Evolutionary conservation across 805 yeast genomes (phyloP).

Genomic region (Wickerhamomyces chaumierensis): DNA sequence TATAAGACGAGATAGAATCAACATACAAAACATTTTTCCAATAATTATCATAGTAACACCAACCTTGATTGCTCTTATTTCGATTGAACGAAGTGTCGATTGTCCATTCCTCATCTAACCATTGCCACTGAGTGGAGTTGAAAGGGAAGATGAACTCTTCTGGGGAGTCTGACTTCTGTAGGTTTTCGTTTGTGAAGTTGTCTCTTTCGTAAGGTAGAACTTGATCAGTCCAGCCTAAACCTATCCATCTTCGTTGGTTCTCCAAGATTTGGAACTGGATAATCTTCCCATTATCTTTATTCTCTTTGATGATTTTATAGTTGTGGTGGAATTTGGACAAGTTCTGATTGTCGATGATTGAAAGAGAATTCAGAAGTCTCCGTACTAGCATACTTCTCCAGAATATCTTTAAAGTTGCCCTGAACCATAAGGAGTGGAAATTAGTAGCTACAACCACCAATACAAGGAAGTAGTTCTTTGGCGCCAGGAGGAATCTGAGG

Average conservation of each 20-base stretch:
- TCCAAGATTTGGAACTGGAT: slow-evolving; percentile 41
- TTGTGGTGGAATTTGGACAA: slow-evolving; percentile 12
- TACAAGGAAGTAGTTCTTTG: slow-evolving; percentile 25
- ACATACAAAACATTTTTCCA: slow-evolving; percentile 31
- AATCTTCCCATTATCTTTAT: slow-evolving; percentile 32
- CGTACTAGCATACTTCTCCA: slow-evolving; percentile 36
- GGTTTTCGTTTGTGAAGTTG: slow-evolving; percentile 32
- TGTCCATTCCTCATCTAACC: slow-evolving; percentile 45
- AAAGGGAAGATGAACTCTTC: slow-evolving; percentile 35
- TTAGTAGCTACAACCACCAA: slow-evolving; percentile 26
- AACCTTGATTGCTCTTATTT: slow-evolving; percentile 30
- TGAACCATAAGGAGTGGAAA: slow-evolving; percentile 36
- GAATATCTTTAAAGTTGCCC: slow-evolving; percentile 28
- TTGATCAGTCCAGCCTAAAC: slow-evolving; percentile 44
- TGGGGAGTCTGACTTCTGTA: slow-evolving; percentile 19
- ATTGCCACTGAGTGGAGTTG: slow-evolving; percentile 38
- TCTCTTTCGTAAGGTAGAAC: slow-evolving; percentile 43
- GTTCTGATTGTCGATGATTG: slow-evolving; percentile 24
- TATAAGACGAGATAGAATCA: slow-evolving; percentile 39
- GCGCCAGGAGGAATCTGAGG: slow-evolving; percentile 22
- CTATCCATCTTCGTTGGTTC: slow-evolving; percentile 53
- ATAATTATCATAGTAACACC: slow-evolving; percentile 41
- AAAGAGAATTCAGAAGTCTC: slow-evolving; percentile 20
- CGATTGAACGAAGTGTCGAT: slow-evolving; percentile 31
- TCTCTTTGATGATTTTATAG: slow-evolving; percentile 26